Base-by-base conservation (phyloP, 352 stramenopile genomes). In the Globisporangium megalacanthum region DNA sequence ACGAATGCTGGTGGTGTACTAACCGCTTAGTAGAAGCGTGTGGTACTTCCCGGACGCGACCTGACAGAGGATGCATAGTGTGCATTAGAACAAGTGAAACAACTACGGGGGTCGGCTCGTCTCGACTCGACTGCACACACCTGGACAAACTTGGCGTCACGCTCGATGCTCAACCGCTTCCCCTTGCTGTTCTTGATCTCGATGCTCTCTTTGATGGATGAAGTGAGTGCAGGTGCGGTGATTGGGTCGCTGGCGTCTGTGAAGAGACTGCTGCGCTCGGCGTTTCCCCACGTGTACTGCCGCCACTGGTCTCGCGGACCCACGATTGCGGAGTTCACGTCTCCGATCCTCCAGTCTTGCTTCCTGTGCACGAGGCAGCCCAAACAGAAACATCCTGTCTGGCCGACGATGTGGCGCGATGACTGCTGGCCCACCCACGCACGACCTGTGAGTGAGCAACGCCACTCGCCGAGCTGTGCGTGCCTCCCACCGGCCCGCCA, bases 321-420 rank as follows among this genome's bases (percentile, higher is more conserved):
- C 13, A 86, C 73, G 49, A 93, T 74, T 22, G 62, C 58, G 20
- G 69, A 41, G 56, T 93, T 89, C 31, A 88, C 60, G 58, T 91
- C 77, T 46, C 79, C 78, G 41, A 92, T 78, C 52, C 83, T 69
- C 80, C 83, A 91, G 51, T 91, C 80, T 39, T 93, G 77, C 53
- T 84, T 88, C 33, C 77, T 70, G 50, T 86, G 66, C 17, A 89
- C 55, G 17, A 93, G 58, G 53, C 83, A 91, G 46, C 89, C 79
- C 36, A 83, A 57, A 33, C 83, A 92, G 54, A 89, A 92, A 54
- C 83, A 90, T 0, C 83, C 83, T 5, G 79, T 73, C 66, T 92
- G 79, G 0, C 82, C 83, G 6, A 86, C 58, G 51, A 85, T 60
- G 50, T 90, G 77, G 6, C 62, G 64, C 37, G 66, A 68, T 17